Conservation (phyloP, 2,329 filamentous ascomycete species). For the Escovopsis sp. region DNA sequence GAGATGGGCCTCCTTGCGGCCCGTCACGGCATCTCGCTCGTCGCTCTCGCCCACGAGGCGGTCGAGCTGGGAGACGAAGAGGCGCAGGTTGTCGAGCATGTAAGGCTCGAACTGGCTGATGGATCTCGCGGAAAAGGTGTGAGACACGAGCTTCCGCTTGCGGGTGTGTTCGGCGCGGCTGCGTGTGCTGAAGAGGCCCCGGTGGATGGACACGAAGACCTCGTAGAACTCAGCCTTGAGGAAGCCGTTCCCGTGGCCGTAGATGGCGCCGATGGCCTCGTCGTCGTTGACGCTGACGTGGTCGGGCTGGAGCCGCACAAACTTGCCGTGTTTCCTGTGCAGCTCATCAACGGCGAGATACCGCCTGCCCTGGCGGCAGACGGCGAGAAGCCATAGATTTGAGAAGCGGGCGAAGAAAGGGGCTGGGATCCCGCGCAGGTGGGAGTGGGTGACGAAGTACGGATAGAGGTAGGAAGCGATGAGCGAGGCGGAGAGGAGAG, state of each 20-base stretch:
- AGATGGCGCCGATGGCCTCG: conserved; percentile 59
- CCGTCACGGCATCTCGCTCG: conserved; percentile 32
- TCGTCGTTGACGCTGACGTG: conserved; percentile 74
- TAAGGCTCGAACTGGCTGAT: conserved; percentile 79
- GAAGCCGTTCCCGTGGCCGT: conserved; percentile 67
- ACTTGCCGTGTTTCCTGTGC: conserved; percentile 62
- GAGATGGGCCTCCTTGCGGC: conserved; percentile 46
- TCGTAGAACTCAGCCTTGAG: conserved; percentile 76
- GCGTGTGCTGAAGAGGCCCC: conserved; percentile 81
- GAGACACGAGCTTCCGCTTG: conserved; percentile 78
- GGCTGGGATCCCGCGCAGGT: conserved; percentile 41
- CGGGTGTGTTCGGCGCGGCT: conserved; percentile 69
- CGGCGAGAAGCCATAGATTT: conserved; percentile 65
- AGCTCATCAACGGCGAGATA: conserved; percentile 51
- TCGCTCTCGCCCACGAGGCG: conserved; percentile 34
- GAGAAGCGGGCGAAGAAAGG: conserved; percentile 52
- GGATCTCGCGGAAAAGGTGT: conserved; percentile 74
- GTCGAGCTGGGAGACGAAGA: conserved; percentile 62
- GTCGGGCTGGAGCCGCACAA: conserved; percentile 72
- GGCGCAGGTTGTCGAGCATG: conserved; percentile 64
- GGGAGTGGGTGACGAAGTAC: conserved; percentile 39
- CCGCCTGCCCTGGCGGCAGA: conserved; percentile 49
- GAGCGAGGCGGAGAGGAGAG: conserved; percentile 31
- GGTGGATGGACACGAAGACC: conserved; percentile 73
- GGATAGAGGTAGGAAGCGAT: conserved; percentile 42